Evolutionary conservation across 2,329 filamentous ascomycete genomes (phyloP), one percentile per base, ranked within the genome.

Genomic region (Aspergillus brunneoviolaceus): DNA sequence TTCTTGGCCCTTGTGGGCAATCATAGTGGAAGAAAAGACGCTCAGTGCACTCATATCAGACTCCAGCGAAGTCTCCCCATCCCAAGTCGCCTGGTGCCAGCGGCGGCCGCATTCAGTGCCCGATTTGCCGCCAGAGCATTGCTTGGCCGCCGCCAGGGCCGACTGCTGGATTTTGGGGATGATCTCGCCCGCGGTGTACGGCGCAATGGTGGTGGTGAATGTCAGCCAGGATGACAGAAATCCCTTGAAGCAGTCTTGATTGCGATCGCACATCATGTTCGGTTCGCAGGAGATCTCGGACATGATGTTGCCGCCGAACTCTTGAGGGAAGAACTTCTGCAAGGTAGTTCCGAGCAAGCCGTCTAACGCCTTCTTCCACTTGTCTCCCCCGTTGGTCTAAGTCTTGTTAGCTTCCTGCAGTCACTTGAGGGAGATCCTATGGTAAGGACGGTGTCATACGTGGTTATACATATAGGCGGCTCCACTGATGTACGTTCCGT

Each of bases 221-320:
- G 86, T 81, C 65, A 91, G 77, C 86, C 88, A 90, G 27, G 87
- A 84, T 66, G 86, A 82, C 16, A 91, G 79, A 65, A 88, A 89
- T 21, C 88, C 88, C 76, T 91, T 91, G 83, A 89, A 92, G 2
- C 84, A 86, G 61, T 85, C 75, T 80, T 92, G 89, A 68, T 94
- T 91, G 51, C 84, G 82, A 57, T 88, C 88, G 77, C 91, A 95
- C 45, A 79, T 84, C 29, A 72, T 70, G 10, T 72, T 77, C 2
- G 80, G 74, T 67, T 92, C 89, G 76, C 91, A 94, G 12, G 87
- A 81, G 3, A 85, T 76, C 72, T 95, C 91, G 58, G 79, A 85
- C 66, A 89, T 86, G 65, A 89, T 80, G 48, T 81, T 81, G 14
- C 84, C 74, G 48, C 70, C 74, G 33, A 72, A 72, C 27, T 75